Percentiles rank a stretch among this genome's conserved stretches.
Evolutionary conservation across 768 basidiomycete genomes (phyloP).

Genomic region (Suillus ampliporus): DNA sequence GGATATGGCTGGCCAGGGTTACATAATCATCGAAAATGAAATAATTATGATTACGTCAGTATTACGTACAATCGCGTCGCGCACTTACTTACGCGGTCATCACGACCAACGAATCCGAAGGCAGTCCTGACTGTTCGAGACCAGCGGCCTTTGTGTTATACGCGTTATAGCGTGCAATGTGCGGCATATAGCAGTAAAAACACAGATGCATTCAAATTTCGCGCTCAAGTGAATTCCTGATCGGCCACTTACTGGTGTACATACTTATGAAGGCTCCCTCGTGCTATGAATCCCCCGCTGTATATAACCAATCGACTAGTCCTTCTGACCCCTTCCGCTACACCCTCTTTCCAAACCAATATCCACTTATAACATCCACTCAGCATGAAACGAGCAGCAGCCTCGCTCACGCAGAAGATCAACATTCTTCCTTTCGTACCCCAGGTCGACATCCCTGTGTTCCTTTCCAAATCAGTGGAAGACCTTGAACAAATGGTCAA

Average conservation of each 20-base stretch:
- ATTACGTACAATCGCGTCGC: too few relatives aligned
- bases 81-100: too few relatives aligned
- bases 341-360: not conserved
- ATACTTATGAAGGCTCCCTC: not conserved
- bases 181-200: not conserved
- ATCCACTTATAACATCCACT: not conserved
- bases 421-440: not conserved
- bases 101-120: too few relatives aligned
- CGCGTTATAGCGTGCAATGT: not conserved
- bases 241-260: not conserved
- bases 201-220: not conserved
- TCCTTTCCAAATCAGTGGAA: constrained; percentile 23
- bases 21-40: not conserved
- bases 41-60: too few relatives aligned
- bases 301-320: constrained; percentile 5
- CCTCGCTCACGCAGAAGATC: not conserved
- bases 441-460: not conserved
- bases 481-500: constrained; percentile 35
- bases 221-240: not conserved
- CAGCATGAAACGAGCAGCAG: not conserved
- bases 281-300: too few relatives aligned
- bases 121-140: not conserved
- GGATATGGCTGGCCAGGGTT: not conserved
- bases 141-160: not conserved
- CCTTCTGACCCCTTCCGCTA: not conserved